Evolutionary conservation across 1,284 basidiomycete genomes (phyloP).

Genomic region (Puccinia triticina): DNA sequence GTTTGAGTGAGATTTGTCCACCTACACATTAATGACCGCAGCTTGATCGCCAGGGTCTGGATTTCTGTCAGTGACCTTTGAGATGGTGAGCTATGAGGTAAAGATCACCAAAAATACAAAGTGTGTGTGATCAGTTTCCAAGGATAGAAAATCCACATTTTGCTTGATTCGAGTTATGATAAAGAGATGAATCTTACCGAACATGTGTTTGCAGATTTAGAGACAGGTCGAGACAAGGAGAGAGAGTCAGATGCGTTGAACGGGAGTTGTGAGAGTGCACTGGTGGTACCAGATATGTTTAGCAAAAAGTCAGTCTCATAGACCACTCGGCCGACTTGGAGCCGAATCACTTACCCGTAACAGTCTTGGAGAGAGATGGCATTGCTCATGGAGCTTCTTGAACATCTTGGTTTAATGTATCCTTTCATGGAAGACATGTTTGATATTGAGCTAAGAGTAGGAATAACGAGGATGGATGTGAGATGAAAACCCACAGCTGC

Average conservation of each 20-base stretch:
- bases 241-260: conserved; percentile 3
- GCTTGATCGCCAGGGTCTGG: background rate
- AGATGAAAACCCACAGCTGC: background rate
- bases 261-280: background rate
- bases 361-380: background rate
- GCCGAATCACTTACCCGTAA: conserved; percentile 15
- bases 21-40: background rate
- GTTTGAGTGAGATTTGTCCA: background rate
- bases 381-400: background rate
- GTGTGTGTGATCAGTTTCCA: too few relatives aligned
- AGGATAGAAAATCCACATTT: background rate
- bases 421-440: conserved; percentile 1
- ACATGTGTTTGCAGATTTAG: conserved; percentile 1
- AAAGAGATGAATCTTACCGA: background rate
- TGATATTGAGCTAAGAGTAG: conserved; percentile 8
- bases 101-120: too few relatives aligned
- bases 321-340: background rate
- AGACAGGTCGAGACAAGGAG: background rate
- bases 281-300: background rate
- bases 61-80: background rate
- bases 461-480: background rate
- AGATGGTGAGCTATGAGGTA: background rate
- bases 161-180: background rate
- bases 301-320: background rate
- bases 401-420: conserved; percentile 12